Evolutionary conservation across 768 basidiomycete genomes (phyloP).

Genomic region (Termitomyces sp.): DNA sequence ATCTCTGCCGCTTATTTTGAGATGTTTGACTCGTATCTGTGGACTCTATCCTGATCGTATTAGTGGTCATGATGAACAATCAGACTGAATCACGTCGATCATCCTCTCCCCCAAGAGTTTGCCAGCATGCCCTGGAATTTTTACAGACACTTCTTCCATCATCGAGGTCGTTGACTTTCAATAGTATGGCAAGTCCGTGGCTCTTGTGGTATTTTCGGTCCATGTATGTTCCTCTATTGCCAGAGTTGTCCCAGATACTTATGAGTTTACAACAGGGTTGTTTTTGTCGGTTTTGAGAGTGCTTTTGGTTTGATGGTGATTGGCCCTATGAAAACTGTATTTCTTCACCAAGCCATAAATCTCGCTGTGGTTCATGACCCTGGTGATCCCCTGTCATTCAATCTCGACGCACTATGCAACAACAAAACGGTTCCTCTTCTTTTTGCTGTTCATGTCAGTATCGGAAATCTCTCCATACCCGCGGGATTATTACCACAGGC

Average conservation of each 20-base stretch:
- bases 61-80: background rate
- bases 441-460: background rate
- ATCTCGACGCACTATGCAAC: slow-evolving; percentile 5
- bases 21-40: background rate
- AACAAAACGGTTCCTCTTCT: background rate
- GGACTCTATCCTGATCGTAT: background rate
- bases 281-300: background rate
- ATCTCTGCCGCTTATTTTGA: background rate
- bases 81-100: background rate
- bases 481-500: background rate
- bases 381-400: slow-evolving; percentile 1
- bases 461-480: background rate
- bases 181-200: background rate
- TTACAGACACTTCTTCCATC: background rate
- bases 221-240: background rate
- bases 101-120: background rate
- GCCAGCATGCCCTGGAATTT: background rate
- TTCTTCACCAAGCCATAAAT: background rate
- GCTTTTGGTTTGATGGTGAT: background rate
- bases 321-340: background rate
- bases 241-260: background rate
- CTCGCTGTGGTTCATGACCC: background rate
- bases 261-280: background rate
- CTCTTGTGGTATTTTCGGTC: background rate
- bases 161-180: background rate